Evolutionary conservation across 345 rosid genomes (phyloP).

Genomic region (Cardamine occulta): DNA sequence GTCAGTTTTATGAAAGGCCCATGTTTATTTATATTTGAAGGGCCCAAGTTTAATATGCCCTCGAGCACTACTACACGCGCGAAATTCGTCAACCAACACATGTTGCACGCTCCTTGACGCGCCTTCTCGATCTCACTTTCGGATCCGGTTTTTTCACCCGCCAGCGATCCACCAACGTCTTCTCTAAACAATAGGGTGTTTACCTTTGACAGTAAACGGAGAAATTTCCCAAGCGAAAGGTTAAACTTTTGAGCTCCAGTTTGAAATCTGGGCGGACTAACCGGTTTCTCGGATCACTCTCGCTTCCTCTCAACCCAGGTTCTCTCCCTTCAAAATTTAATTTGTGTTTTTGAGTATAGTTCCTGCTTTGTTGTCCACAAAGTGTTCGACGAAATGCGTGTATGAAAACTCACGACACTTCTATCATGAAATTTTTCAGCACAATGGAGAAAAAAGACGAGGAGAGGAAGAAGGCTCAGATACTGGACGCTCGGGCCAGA

Average conservation of each 20-base stretch:
- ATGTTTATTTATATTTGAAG: background rate
- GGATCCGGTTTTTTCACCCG: slow-evolving; percentile 12
- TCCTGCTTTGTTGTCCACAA: slow-evolving; percentile 11
- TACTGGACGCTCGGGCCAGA: slow-evolving; percentile 84
- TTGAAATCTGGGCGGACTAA: slow-evolving; percentile 15
- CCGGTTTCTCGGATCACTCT: background rate
- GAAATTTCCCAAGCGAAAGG: slow-evolving; percentile 10
- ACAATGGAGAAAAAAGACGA: slow-evolving; percentile 68
- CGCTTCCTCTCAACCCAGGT: slow-evolving; percentile 16
- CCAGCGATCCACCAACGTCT: slow-evolving; percentile 18
- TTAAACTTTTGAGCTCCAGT: background rate
- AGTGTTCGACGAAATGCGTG: slow-evolving; percentile 54
- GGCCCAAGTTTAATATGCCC: slow-evolving; percentile 24
- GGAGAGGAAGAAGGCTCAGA: slow-evolving; percentile 62
- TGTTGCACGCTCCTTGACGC: slow-evolving; percentile 26
- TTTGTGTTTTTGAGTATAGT: background rate
- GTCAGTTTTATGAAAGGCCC: slow-evolving; percentile 2
- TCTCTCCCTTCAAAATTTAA: background rate
- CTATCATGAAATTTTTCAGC: slow-evolving; percentile 11
- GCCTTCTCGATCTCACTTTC: slow-evolving; percentile 11
- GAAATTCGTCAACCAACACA: slow-evolving; percentile 10
- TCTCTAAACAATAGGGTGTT: background rate
- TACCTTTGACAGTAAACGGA: background rate
- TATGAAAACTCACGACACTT: slow-evolving; percentile 12
- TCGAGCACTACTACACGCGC: slow-evolving; percentile 10